phyloP scores from a whole-genome alignment of 257 asterid species.

The Solanum gandarillasii region DNA sequence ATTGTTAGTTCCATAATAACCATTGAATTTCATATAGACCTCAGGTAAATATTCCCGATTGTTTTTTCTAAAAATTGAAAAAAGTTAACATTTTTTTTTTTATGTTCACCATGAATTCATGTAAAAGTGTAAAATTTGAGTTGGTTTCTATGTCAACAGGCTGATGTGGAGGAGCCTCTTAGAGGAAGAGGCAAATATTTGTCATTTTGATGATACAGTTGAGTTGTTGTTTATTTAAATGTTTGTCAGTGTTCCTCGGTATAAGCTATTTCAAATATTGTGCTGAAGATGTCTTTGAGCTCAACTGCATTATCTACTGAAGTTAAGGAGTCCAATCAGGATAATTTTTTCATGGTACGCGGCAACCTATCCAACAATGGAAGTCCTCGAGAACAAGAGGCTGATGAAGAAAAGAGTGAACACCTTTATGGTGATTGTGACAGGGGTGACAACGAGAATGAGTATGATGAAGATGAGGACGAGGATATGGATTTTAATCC shows the following conservation, averaged over 20 bases:
- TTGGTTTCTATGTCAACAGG: neutral
- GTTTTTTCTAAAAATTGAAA: neutral
- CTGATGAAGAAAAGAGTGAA: slow-evolving; percentile 18
- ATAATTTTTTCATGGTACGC: neutral
- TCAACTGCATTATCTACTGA: neutral
- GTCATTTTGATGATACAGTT: neutral
- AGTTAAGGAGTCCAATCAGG: neutral
- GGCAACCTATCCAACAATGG: slow-evolving; percentile 5
- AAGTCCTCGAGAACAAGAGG: slow-evolving; percentile 20
- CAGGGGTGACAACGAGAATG: slow-evolving; percentile 17
- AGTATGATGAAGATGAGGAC: slow-evolving; percentile 52
- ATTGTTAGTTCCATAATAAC: neutral
- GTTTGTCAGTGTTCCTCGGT: neutral
- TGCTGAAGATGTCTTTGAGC: neutral
- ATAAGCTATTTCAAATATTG: neutral
- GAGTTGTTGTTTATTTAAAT: neutral
- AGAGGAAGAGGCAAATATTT: neutral
- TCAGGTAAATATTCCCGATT: neutral
- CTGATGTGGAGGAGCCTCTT: neutral
- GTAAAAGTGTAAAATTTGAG: neutral
- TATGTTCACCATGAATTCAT: neutral
- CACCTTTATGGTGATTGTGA: slow-evolving; percentile 12
- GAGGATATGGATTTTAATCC: slow-evolving; percentile 92
- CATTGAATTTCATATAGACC: neutral
- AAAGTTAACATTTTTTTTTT: neutral